Percentiles rank a stretch among this genome's conserved stretches.
These are phyloP conservation scores for Suillus plorans DNA, from an alignment of 768 basidiomycete genomes.

Conservation along the genomic window DNA sequence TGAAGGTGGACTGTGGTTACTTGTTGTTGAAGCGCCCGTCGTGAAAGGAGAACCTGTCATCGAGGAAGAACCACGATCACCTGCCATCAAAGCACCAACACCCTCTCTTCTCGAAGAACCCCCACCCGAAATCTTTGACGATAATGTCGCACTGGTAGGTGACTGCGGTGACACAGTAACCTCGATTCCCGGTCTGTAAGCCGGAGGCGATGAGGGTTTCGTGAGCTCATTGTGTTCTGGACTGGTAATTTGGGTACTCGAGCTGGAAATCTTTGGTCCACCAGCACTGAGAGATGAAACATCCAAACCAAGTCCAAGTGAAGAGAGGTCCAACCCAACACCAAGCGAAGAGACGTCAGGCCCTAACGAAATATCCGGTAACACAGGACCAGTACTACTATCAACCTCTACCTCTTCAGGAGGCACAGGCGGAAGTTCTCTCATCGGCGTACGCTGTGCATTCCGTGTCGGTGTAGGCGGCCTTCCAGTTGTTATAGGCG, in stretches of 20 bases:
- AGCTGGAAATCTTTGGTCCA: not conserved
- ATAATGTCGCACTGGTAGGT: not conserved
- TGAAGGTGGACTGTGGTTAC: not conserved
- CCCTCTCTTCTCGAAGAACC: not conserved
- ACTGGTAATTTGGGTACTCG: not conserved
- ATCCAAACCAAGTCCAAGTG: not conserved
- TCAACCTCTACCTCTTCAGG: not conserved
- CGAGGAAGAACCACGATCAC: slow-evolving; percentile 15
- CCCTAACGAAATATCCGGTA: slow-evolving; percentile 15
- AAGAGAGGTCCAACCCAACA: slow-evolving; percentile 5
- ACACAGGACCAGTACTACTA: not conserved
- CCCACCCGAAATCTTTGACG: not conserved
- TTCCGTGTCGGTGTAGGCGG: not conserved
- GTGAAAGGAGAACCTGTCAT: not conserved
- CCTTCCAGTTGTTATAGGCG: not conserved
- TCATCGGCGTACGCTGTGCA: not conserved
- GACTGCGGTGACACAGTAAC: not conserved
- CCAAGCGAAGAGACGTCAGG: slow-evolving; percentile 13
- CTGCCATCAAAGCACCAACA: not conserved
- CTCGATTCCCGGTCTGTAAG: not conserved
- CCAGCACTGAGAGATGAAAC: not conserved
- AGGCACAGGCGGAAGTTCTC: not conserved
- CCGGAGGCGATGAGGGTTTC: not conserved
- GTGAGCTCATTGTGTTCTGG: not conserved
- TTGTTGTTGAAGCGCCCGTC: not conserved